Percentiles rank a stretch among this genome's conserved stretches.
These are phyloP conservation scores for Phytophthora pluvialis DNA, from an alignment of 352 stramenopile genomes.

Conservation along the genomic window DNA sequence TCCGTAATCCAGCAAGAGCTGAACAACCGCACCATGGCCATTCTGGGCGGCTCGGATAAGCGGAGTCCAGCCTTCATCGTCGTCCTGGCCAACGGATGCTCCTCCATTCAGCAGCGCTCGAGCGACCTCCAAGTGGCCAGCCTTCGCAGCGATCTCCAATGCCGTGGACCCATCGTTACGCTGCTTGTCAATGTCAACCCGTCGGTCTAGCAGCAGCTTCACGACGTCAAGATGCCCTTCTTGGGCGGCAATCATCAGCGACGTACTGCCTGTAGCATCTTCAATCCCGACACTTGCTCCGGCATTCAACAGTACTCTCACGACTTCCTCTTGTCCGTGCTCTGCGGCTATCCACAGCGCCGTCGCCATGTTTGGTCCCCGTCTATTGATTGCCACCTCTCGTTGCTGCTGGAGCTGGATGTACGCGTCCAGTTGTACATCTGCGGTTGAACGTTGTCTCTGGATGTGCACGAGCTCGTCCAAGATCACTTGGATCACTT, in stretches of 20 bases:
- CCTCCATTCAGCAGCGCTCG: constrained; percentile 22
- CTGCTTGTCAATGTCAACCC: constrained; percentile 18
- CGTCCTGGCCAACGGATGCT: constrained; percentile 12
- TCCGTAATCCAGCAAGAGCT: constrained; percentile 14
- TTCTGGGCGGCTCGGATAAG: constrained; percentile 20
- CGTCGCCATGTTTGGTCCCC: constrained; percentile 19
- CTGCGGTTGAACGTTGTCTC: not conserved
- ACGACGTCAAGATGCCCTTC: constrained; percentile 19
- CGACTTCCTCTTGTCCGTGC: constrained; percentile 16
- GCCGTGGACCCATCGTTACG: constrained; percentile 20
- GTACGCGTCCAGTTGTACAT: constrained; percentile 13
- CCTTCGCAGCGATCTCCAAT: constrained; percentile 12
- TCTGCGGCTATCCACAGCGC: constrained; percentile 27
- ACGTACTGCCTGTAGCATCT: constrained; percentile 16
- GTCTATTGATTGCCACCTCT: constrained; percentile 17
- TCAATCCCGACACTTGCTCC: constrained; percentile 17
- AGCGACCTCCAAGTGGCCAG: constrained; percentile 15
- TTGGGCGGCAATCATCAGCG: constrained; percentile 19
- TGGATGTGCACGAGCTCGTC: constrained; percentile 27
- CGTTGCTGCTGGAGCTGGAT: constrained; percentile 18
- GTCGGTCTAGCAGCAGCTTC: constrained; percentile 18
- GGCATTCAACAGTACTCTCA: constrained; percentile 17
- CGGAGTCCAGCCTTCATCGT: constrained; percentile 20
- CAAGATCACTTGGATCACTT: constrained; percentile 29
- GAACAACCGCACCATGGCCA: constrained; percentile 24